These are phyloP conservation scores for Colletotrichum higginsianum DNA, from an alignment of 2,329 filamentous ascomycete genomes.

Conservation along the genomic window DNA sequence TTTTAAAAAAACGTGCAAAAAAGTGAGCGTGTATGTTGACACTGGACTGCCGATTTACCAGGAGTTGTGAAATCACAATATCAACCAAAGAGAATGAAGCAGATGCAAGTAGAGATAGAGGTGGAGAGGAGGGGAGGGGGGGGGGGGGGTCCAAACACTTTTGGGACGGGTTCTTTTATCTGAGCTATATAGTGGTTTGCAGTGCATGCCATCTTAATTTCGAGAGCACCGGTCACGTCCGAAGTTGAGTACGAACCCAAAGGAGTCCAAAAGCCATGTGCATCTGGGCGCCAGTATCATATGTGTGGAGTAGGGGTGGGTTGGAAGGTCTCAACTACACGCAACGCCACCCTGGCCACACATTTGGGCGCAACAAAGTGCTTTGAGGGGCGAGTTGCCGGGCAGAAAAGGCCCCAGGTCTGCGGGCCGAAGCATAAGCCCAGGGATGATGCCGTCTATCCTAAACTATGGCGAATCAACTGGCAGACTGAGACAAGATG, in stretches of 20 bases:
- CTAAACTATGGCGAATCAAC: constrained; percentile 42
- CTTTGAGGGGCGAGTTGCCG: neutral
- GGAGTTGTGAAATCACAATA: constrained; percentile 15
- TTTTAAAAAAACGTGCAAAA: constrained; percentile 13
- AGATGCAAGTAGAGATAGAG: constrained; percentile 19
- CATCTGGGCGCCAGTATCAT: constrained; percentile 40
- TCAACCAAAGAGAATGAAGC: constrained; percentile 33
- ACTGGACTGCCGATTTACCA: constrained; percentile 30
- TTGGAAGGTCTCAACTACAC: constrained; percentile 33
- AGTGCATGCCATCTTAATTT: constrained; percentile 37
- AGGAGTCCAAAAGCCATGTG: constrained; percentile 15
- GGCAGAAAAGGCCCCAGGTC: constrained; percentile 6
- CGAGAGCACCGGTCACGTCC: constrained; percentile 30
- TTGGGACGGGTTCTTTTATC: constrained; percentile 34
- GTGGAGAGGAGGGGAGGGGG: too few species aligned
- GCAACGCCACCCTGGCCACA: constrained; percentile 26
- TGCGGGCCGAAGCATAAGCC: neutral
- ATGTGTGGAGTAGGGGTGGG: constrained; percentile 36
- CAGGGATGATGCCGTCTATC: constrained; percentile 33
- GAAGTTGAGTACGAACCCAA: constrained; percentile 32
- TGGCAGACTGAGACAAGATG: constrained; percentile 32
- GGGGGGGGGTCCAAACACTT: constrained; percentile 9
- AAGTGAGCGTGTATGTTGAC: constrained; percentile 34
- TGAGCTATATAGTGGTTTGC: constrained; percentile 37
- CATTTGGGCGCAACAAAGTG: constrained; percentile 2